Evolutionary conservation across 306 rosid genomes (phyloP).

Genomic region (Casuarina glauca): DNA sequence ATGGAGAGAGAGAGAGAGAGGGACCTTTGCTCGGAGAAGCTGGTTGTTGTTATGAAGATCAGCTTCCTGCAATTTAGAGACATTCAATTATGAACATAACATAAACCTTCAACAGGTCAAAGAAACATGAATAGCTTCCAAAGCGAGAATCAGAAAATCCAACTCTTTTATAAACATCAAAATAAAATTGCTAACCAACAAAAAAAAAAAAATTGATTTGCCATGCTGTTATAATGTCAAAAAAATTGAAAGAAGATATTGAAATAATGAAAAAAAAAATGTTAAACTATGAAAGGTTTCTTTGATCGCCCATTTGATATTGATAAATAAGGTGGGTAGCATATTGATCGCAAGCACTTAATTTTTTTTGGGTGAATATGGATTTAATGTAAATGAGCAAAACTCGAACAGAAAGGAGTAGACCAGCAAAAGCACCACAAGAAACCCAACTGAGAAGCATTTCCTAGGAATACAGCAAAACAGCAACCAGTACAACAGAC

Average conservation of each 20-base stretch:
- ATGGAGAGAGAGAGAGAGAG: neutral
- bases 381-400: too few relatives aligned
- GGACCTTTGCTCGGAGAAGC: constrained; percentile 83
- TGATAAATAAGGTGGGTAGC: too few relatives aligned
- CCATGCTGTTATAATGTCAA: too few relatives aligned
- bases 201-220: neutral
- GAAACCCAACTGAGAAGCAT: too few relatives aligned
- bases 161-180: neutral
- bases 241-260: neutral
- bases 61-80: constrained; percentile 59
- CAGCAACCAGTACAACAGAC: too few relatives aligned
- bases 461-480: too few relatives aligned
- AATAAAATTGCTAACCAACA: neutral
- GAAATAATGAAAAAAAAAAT: neutral
- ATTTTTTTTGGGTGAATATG: too few relatives aligned
- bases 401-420: too few relatives aligned
- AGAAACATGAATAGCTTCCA: neutral
- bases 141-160: neutral
- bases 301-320: too few relatives aligned
- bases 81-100: neutral
- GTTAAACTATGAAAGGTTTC: neutral
- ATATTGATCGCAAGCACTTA: too few relatives aligned
- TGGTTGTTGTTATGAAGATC: constrained; percentile 88
- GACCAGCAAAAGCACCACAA: too few relatives aligned
- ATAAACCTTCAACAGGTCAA: neutral